phyloP scores from a whole-genome alignment of 2,329 filamentous ascomycete species.

The Leptographium lundbergii region DNA sequence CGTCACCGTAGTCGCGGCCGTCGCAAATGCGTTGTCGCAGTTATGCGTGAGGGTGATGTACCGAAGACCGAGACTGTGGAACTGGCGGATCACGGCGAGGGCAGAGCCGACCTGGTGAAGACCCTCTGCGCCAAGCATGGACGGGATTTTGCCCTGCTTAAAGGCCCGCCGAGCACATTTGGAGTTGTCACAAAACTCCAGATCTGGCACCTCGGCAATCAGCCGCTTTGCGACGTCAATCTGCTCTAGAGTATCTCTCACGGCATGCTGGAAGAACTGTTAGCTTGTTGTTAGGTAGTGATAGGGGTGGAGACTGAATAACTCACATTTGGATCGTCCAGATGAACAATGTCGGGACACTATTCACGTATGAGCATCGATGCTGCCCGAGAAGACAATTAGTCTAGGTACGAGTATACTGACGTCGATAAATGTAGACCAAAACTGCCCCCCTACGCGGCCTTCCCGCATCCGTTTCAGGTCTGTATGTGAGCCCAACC shows the following conservation, averaged over 20 bases:
- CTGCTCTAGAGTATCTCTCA: conserved; percentile 18
- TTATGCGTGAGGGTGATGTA: conserved; percentile 25
- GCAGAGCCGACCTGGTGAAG: conserved; percentile 22
- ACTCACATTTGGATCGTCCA: conserved; percentile 1
- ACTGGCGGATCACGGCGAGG: conserved; percentile 21
- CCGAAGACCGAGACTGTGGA: conserved; percentile 21
- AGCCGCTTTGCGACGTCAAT: conserved; percentile 21
- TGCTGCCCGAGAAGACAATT: background rate
- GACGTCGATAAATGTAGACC: conserved; percentile 11
- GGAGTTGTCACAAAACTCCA: conserved; percentile 16
- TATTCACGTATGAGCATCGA: background rate
- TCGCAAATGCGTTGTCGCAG: conserved; percentile 20
- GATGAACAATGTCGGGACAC: background rate
- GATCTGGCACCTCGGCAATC: conserved; percentile 15
- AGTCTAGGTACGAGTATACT: background rate
- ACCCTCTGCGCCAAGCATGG: conserved; percentile 26
- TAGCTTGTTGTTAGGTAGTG: too few species aligned
- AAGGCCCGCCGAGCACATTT: conserved; percentile 19
- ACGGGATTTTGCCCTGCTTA: conserved; percentile 19
- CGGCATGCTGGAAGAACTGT: conserved; percentile 4
- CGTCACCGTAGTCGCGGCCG: conserved; percentile 18
- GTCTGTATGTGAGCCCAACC: conserved; percentile 14
- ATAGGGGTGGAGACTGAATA: background rate
- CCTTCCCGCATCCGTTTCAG: conserved; percentile 17
- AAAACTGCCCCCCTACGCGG: conserved; percentile 19